phyloP scores from a whole-genome alignment of 2,329 filamentous ascomycete species.

The Rhynchosporium secalis region DNA sequence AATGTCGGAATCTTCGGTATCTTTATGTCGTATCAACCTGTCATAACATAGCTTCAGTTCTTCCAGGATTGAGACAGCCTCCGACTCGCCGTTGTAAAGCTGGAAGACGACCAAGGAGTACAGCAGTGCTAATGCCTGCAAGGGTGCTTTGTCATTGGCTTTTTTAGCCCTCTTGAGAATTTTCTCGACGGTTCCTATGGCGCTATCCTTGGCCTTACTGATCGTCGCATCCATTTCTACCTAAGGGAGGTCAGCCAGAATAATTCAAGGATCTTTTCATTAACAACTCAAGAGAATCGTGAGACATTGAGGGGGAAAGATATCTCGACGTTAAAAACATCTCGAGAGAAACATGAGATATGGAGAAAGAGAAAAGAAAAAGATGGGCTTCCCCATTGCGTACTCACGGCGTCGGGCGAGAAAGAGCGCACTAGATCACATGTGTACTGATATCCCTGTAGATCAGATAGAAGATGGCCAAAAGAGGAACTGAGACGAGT shows the following conservation, averaged over 20 bases:
- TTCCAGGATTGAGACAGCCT: conserved; percentile 77
- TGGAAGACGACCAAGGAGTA: conserved; percentile 85
- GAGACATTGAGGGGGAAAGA: too few relatives aligned
- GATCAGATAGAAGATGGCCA: conserved; percentile 55
- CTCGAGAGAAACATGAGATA: too few relatives aligned
- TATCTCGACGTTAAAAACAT: too few relatives aligned
- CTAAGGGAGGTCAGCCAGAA: too few relatives aligned
- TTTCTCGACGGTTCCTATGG: conserved; percentile 53
- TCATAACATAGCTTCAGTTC: conserved; percentile 79
- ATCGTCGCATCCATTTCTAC: conserved; percentile 55
- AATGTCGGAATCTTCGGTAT: conserved; percentile 52
- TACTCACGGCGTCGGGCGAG: conserved; percentile 42
- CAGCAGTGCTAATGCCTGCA: conserved; percentile 73
- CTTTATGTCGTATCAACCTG: conserved; percentile 55
- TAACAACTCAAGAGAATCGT: too few relatives aligned
- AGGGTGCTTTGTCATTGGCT: conserved; percentile 34
- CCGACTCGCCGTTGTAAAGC: conserved; percentile 84
- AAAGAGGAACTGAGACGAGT: conserved; percentile 59
- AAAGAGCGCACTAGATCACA: conserved; percentile 35
- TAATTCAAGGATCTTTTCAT: too few relatives aligned
- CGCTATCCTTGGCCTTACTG: conserved; percentile 53
- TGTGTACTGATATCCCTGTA: conserved; percentile 51
- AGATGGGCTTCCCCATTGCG: too few relatives aligned
- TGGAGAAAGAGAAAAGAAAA: too few relatives aligned
- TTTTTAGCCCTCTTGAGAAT: conserved; percentile 48